Evolutionary conservation across 305 asterid species (phyloP), one percentile per base, ranked within the genome.

Genomic region (Rubia tinctorum): DNA sequence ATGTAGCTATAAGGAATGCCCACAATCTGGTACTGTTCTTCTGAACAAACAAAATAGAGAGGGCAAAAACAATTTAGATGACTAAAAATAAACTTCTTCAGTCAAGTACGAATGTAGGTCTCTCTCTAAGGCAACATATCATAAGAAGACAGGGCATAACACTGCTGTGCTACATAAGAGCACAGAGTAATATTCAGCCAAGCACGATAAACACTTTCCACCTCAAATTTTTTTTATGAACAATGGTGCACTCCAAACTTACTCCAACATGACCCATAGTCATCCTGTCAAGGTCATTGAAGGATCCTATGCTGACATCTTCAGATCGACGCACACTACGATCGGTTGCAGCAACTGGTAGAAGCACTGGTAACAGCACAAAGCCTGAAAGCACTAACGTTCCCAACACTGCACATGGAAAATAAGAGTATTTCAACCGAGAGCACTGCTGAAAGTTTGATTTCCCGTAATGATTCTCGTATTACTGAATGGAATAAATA

Each of bases 261-360:
- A 93, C 97, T 42, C 77, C 82, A 71, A 91, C 59, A 68, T 89
- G 90, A 49, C 88, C 95, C 90, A 94, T 88, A 34, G 97, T 84
- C 56, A 91, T 82, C 80, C 59, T 88, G 84, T 94, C 97, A n/a
- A 94, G 89, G 62, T 90, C 90, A 72, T 88, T 72, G 83, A 89
- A 94, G 37, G 88, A 44, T 65, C 89, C 96, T 40, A 76, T 51
- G 72, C 93, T 91, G 66, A 96, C 88, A 78, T 80, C 82, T 61
- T 83, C 84, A 22, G 63, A 8, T 23, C 68, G 49, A 56, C 74
- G 80, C 8, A 53, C 59, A 34, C 73, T 76, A 22, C 20, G 81
- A 71, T 85, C 87, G 9, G 96, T 92, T 22, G 82, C 82, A 25
- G 96, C 86, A 7, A 93, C 79, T 10, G 99, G 97, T n/a, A 94